Evolutionary conservation across 2,329 filamentous ascomycete species (phyloP), one percentile per base, ranked within the genome.

Genomic region (Fusarium xylarioides): DNA sequence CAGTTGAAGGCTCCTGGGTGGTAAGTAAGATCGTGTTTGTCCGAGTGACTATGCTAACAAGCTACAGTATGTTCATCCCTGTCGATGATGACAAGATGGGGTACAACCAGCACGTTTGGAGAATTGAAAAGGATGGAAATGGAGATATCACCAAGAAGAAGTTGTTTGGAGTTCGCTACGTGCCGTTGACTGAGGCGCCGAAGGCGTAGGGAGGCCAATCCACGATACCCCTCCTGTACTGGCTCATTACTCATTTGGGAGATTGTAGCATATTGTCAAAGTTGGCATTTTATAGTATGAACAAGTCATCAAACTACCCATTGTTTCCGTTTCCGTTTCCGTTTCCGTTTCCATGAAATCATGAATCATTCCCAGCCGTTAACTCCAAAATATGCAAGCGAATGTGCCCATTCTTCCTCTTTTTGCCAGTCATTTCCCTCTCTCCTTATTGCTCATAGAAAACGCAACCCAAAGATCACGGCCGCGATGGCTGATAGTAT

Each of bases 1-100:
- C 96, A 98, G 84, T 83, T 99, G 74, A 90, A 90, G 71, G 84
- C 88, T 6, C 95, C 95, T 0, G 96, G 96, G 1, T 86, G 91
- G 84, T 88, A 67, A 77, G 83, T 77, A 19, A 12, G 14, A 16
- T n/a, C 18, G 19, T 28, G 7, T 16, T 23, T 15, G 15, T 7
- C 7, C 35, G 4, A 15, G 9, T 18, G 28, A 34, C 10, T 19
- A 34, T 26, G n/a, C 70, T 80, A 37, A 80, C 61, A 19, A 4
- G 12, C 1, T 15, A 11, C 34, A 85, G 92, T 72, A 87, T 96
- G 82, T 95, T 96, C 79, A 93, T 96, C 16, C 93, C 93, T 0
- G 90, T 95, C 4, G 89, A 91, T 60, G 88, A 90, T 42, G 85
- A 87, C 38, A 78, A 80, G 11, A 76, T 77, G 10, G 80, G 81